Percentiles rank a stretch among this genome's conserved stretches.
phyloP scores from a whole-genome alignment of 768 basidiomycete genomes.

The Russula griseocarnosa region DNA sequence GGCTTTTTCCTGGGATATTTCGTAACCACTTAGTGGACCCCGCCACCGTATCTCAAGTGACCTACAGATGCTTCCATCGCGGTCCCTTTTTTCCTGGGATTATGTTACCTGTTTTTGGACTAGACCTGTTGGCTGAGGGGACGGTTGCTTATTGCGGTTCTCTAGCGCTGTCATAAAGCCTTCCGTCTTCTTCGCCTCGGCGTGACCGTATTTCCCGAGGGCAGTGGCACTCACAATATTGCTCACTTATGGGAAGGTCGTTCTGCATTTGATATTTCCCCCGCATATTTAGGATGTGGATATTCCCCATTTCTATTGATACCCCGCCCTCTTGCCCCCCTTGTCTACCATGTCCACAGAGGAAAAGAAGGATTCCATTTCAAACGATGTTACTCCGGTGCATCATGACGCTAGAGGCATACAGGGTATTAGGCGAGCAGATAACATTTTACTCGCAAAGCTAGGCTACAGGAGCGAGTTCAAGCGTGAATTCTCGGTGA shows the following conservation, averaged over 20 bases:
- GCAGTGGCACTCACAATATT: neutral
- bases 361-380: constrained; percentile 6
- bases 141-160: neutral
- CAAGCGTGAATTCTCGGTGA: constrained; percentile 67
- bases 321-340: neutral
- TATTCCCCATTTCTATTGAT: neutral
- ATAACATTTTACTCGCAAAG: constrained; percentile 56
- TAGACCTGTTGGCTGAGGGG: neutral
- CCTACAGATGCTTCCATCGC: neutral
- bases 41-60: neutral
- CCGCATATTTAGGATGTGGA: constrained; percentile 4
- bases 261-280: constrained; percentile 3
- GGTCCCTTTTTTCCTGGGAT: neutral
- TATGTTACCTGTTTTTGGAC: neutral
- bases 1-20: neutral
- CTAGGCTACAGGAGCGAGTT: constrained; percentile 73
- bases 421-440: constrained; percentile 33
- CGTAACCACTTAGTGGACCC: neutral
- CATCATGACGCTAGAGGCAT: neutral
- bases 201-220: neutral
- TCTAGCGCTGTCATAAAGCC: neutral
- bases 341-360: constrained; percentile 13
- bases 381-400: constrained; percentile 2
- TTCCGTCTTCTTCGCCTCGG: neutral
- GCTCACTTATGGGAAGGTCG: neutral